Conservation (phyloP, 805 yeast species). For the Alloascoidea africana region DNA sequence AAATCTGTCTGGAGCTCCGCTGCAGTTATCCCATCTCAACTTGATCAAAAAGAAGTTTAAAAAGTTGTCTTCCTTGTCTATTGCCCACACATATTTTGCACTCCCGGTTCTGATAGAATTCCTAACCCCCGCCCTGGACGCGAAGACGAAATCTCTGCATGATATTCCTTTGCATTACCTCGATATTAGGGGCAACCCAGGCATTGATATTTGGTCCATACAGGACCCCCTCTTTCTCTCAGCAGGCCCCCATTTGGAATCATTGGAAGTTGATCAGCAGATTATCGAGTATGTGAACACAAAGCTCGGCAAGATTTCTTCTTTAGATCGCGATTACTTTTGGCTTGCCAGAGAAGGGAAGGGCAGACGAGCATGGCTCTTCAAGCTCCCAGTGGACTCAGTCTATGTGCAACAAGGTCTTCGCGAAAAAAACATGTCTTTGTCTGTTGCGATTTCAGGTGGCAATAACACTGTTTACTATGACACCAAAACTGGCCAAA, state of each 20-base stretch:
- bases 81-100: constrained; percentile 16
- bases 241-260: constrained; percentile 32
- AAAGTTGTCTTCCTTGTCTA: constrained; percentile 14
- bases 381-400: constrained; percentile 23
- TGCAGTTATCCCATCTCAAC: constrained; percentile 21
- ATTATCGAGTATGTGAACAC: constrained; percentile 30
- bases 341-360: constrained; percentile 21
- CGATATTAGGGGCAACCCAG: constrained; percentile 51
- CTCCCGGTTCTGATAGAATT: constrained; percentile 12
- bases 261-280: constrained; percentile 53
- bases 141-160: constrained; percentile 6
- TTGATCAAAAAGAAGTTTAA: constrained; percentile 12
- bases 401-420: constrained; percentile 13
- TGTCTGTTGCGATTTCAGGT: constrained; percentile 3
- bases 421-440: constrained; percentile 13
- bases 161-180: constrained; percentile 31
- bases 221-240: constrained; percentile 30
- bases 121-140: constrained; percentile 11
- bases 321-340: constrained; percentile 3
- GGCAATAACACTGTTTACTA: constrained; percentile 31
- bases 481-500: constrained; percentile 50
- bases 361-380: constrained; percentile 77
- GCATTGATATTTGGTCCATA: constrained; percentile 43
- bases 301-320: constrained; percentile 11
- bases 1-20: constrained; percentile 53